phyloP scores from a whole-genome alignment of 2,329 filamentous ascomycete species.

The Plenodomus biglobosus region DNA sequence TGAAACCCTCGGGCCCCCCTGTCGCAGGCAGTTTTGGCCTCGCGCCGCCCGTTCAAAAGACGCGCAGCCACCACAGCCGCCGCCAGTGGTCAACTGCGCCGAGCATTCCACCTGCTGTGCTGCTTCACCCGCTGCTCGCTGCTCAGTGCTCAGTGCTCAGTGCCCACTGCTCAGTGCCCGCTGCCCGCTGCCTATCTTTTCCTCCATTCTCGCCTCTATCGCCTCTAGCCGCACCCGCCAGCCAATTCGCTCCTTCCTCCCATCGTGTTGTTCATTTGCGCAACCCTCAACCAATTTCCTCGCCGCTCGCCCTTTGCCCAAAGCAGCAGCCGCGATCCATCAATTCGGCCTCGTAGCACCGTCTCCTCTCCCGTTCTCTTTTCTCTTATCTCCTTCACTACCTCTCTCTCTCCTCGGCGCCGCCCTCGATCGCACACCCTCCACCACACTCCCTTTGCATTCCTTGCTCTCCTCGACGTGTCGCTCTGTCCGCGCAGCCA shows the following conservation, averaged over 20 bases:
- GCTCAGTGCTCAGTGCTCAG: too few species aligned
- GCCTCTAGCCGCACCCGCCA: neutral
- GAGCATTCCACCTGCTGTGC: neutral
- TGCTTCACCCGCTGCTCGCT: neutral
- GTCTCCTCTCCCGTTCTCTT: neutral
- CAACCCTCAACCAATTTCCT: neutral
- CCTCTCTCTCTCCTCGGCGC: slow-evolving; percentile 2
- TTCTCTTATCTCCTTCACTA: neutral
- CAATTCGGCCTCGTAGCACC: neutral
- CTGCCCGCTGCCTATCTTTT: neutral
- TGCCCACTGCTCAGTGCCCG: neutral
- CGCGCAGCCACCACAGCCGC: neutral
- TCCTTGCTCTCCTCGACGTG: neutral
- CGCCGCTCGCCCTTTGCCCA: neutral
- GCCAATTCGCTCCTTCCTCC: neutral
- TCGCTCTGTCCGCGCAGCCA: neutral
- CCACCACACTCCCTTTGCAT: neutral
- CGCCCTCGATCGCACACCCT: slow-evolving; percentile 4
- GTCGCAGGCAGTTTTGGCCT: neutral
- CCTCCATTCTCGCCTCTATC: too few species aligned
- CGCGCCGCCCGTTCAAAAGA: neutral
- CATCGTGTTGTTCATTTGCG: neutral
- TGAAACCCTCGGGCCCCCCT: neutral
- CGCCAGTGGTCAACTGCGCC: neutral
- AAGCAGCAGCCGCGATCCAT: neutral